Evolutionary conservation across 768 basidiomycete genomes (phyloP), one percentile per base, ranked within the genome.

Genomic region (Boletus subparvulus): DNA sequence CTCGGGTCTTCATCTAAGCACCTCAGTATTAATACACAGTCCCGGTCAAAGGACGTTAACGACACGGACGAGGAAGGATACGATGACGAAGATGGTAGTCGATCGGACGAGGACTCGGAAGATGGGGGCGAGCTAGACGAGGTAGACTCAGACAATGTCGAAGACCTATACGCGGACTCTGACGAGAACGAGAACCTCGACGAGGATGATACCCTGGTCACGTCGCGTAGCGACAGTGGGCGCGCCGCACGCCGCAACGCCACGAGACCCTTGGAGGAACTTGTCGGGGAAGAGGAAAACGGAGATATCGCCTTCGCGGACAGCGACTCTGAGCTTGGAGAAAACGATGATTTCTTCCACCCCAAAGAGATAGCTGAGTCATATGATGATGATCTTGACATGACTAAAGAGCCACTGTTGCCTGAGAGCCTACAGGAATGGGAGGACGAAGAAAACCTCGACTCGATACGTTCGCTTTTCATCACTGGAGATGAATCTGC

Each of bases 381-480:
- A 65, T 62, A 76, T n/a, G 78, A 80, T 3, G 83, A 86, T 49
- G 77, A 76, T 14, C 60, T 86, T 36, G 94, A 96, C 69, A 82
- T 79, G 68, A 80, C 86, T 9, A 95, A 94, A 70, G 85, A 82
- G 50, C 64, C 63, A 0, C 49, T 85, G n/a, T 69, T 79, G 42
- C 62, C 63, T 1, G 81, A 84, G 26, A 75, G 76, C 44, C 70
- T 91, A 55, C 81, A 78, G 58, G 83, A 83, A 63, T 98, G 94
- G 95, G 86, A 89, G 55, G 85, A 91, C 58, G 90, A 95, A 59
- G 86, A 83, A 24, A 80, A 91, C 70, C 79, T 98, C 24, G 91
- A 97, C 50, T 88, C 91, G 2, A 86, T 99, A 65, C 84, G 91
- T 7, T 78, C 84, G 52, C 77, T 96, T 49, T 99, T 99, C 75